These are phyloP conservation scores for Dioszegia crocea DNA, from an alignment of 768 basidiomycete genomes.

Conservation along the genomic window DNA sequence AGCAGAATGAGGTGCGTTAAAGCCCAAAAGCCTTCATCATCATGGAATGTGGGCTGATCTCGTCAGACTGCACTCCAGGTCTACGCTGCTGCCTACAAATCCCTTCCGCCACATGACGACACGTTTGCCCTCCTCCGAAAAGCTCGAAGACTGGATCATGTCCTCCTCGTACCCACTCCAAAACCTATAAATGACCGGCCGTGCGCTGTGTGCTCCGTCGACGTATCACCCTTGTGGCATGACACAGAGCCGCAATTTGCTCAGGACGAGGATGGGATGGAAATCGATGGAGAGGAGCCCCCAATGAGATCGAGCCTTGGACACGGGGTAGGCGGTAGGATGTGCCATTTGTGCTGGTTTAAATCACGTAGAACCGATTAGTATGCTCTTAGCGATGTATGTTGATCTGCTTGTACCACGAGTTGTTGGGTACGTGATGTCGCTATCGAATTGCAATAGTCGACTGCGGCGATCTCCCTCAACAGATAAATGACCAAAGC, in stretches of 20 bases:
- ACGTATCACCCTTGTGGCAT: conserved; percentile 43
- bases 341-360: conserved; percentile 41
- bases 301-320: conserved; percentile 1
- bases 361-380: neutral
- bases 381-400: neutral
- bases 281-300: conserved; percentile 15
- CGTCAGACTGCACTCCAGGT: conserved; percentile 80
- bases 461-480: no score
- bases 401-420: no score
- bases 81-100: conserved; percentile 80
- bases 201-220: conserved; percentile 32
- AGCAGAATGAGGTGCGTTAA: conserved; percentile 68
- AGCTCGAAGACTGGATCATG: conserved; percentile 72
- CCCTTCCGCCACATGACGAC: conserved; percentile 59
- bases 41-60: neutral
- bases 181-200: neutral
- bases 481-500: no score
- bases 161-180: conserved; percentile 53
- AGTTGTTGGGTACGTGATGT: no score
- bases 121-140: conserved; percentile 84
- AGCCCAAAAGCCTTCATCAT: neutral
- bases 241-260: no score
- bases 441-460: no score
- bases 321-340: neutral
- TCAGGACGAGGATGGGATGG: conserved; percentile 2